Evolutionary conservation across 148 eudicot genomes (phyloP).

Genomic region (Chenopodium quinoa): DNA sequence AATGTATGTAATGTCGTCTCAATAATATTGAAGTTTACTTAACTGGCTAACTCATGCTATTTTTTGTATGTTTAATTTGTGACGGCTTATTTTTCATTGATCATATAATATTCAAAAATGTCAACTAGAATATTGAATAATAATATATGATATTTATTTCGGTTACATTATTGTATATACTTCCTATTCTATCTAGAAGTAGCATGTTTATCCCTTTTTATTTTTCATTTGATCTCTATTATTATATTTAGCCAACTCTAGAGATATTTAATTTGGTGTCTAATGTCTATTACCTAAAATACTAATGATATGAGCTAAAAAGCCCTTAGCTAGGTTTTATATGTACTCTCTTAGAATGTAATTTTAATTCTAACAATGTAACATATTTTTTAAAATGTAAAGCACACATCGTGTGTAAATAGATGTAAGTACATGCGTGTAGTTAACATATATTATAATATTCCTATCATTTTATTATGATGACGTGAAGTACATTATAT

Average conservation of each 20-base stretch:
- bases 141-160: neutral
- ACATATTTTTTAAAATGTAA: too few relatives aligned
- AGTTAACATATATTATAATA: neutral
- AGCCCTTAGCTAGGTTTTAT: too few relatives aligned
- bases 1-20: neutral
- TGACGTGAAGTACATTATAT: conserved; percentile 23
- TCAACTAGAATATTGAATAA: neutral
- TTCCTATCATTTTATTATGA: neutral
- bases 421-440: too few relatives aligned
- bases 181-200: conserved; percentile 9
- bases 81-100: neutral
- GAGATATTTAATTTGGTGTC: too few relatives aligned
- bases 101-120: conserved; percentile 9
- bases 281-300: too few relatives aligned
- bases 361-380: too few relatives aligned
- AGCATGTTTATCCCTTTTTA: neutral
- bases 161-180: neutral
- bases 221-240: neutral
- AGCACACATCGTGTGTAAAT: too few relatives aligned
- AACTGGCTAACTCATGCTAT: conserved; percentile 15
- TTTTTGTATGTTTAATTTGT: neutral
- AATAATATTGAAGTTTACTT: neutral
- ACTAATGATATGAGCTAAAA: too few relatives aligned
- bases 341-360: too few relatives aligned
- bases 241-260: too few relatives aligned